These are phyloP conservation scores for Amoebophrya sp. DNA, from an alignment of 169 alveolate genomes.

Conservation along the genomic window DNA sequence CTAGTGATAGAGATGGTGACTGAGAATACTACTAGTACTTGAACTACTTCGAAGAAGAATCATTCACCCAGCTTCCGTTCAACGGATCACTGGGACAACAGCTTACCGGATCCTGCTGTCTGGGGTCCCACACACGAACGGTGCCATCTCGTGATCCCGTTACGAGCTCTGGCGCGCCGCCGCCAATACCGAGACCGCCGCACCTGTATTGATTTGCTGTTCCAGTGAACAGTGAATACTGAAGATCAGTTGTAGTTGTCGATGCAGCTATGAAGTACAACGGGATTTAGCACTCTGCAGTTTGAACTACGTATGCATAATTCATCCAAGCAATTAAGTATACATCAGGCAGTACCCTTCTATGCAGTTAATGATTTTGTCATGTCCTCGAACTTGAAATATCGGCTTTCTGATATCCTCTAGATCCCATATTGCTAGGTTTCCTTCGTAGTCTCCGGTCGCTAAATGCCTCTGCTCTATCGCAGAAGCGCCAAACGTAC, in stretches of 20 bases:
- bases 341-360: background rate
- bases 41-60: no score
- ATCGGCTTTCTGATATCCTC: conserved; percentile 46
- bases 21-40: no score
- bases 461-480: conserved; percentile 46
- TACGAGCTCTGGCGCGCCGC: conserved; percentile 46
- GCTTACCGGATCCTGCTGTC: conserved; percentile 41
- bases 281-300: no score
- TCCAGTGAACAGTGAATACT: no score
- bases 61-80: no score
- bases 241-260: no score
- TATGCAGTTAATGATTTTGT: background rate
- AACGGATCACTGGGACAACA: no score
- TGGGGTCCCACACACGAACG: conserved; percentile 42
- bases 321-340: no score
- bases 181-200: conserved; percentile 47
- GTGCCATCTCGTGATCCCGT: background rate
- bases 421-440: conserved; percentile 43
- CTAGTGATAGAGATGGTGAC: no score
- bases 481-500: conserved; percentile 48
- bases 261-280: no score
- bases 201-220: no score
- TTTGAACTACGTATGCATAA: no score
- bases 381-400: conserved; percentile 10
- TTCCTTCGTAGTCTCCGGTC: conserved; percentile 49